These are phyloP conservation scores for Coccomyxa subellipsoidea DNA, from an alignment of 163 green algal species.

Conservation along the genomic window DNA sequence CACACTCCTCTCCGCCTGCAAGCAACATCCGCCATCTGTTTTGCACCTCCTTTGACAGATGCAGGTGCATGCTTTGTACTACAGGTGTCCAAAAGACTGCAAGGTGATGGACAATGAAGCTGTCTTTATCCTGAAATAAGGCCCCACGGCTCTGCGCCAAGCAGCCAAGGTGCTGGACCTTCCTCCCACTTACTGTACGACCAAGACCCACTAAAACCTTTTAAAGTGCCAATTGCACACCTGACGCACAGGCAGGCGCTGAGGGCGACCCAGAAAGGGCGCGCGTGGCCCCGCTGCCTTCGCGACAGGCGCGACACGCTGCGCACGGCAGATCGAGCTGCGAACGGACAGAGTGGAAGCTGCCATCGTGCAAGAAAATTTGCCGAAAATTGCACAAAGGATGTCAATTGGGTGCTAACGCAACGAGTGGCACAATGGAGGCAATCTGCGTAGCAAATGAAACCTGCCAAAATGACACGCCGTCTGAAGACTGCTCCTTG, in stretches of 20 bases:
- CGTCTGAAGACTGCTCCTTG: no score
- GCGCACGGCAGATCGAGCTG: not conserved
- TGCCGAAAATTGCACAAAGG: not conserved
- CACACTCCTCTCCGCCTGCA: not conserved
- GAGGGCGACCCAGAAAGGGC: conserved; percentile 2
- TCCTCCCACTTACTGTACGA: no score
- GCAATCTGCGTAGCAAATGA: not conserved
- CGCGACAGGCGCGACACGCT: not conserved
- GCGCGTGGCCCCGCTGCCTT: not conserved
- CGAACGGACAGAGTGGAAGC: not conserved
- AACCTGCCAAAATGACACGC: no score
- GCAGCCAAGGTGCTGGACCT: no score
- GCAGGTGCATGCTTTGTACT: no score
- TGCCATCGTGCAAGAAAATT: not conserved
- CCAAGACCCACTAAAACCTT: no score
- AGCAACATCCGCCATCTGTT: not conserved
- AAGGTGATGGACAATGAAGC: not conserved
- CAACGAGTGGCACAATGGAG: not conserved
- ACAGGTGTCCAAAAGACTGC: not conserved
- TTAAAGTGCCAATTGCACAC: not conserved
- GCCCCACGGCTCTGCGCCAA: not conserved
- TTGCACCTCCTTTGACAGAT: no score
- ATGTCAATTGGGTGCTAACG: not conserved
- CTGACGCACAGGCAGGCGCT: not conserved
- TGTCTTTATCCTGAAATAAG: not conserved